Evolutionary conservation across 768 basidiomycete species (phyloP), one percentile per base, ranked within the genome.

Genomic region (Hericium rajendrae): DNA sequence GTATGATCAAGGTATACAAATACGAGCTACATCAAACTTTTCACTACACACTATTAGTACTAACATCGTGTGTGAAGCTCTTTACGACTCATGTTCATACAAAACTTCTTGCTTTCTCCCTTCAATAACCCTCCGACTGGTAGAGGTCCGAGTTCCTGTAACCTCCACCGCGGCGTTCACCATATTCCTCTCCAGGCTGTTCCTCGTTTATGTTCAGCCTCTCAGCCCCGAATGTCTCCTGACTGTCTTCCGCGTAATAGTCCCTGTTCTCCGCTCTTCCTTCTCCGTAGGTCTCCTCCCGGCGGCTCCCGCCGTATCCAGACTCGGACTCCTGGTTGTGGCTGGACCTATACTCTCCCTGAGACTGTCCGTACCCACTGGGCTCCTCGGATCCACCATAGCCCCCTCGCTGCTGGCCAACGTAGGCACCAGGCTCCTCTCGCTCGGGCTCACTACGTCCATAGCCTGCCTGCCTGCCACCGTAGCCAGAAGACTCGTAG

Each of bases 151-250:
- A 32, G 4, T 32, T 32, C 28, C 28, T 32, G 28, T 32, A 32
- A 4, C 28, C 28, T 32, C 28, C 28, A 32, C 48, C 55, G 51
- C 10, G 56, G 38, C 22, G 62, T 38, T 56, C 56, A 11, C 65
- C 56, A 10, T 69, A 66, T 39, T 71, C 70, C 12, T 73, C 71
- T 39, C 70, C 68, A 22, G 22, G 22, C 18, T 70, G 57, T 46
- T 65, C 67, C 38, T 69, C 64, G 46, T 32, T 32, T 8, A 80
- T 68, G 53, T 74, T 76, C 55, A 81, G 64, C n/a, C 75, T 70
- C 62, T 80, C 80, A 6, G 73, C 78, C 3, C 79, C 79, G 65
- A 75, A 81, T 2, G 80, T 81, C 51, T 81, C 78, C 32, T 73
- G 66, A 55, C 67, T 62, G 11, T 69, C 70, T 28, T 55, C 60